Conservation (phyloP, 441 rosid genomes). For the Kokia cookei region DNA sequence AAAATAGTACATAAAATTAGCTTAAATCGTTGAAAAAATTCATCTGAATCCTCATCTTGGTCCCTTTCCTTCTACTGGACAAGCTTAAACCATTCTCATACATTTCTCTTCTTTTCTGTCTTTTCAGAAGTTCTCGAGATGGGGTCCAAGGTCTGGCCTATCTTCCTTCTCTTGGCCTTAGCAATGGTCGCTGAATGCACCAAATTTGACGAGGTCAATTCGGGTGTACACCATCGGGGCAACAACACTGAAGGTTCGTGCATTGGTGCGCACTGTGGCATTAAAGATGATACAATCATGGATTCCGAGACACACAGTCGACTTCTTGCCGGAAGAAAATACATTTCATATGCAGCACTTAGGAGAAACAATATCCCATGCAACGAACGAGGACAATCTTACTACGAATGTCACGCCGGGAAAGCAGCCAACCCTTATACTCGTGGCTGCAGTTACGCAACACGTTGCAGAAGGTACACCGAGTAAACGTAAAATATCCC, state of each 20-base stretch:
- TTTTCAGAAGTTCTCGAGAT: conserved; percentile 12
- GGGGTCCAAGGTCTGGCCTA: conserved; percentile 35
- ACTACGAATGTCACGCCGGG: conserved; percentile 43
- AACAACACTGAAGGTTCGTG: not conserved
- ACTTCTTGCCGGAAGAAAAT: conserved; percentile 23
- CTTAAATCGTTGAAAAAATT: too few relatives aligned
- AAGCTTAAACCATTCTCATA: too few relatives aligned
- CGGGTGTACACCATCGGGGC: conserved; percentile 19
- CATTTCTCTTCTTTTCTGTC: not conserved
- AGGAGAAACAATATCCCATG: conserved; percentile 37
- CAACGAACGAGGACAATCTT: conserved; percentile 46
- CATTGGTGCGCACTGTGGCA: not conserved
- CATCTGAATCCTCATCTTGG: too few relatives aligned
- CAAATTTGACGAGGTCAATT: conserved; percentile 7
- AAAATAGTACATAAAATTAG: too few relatives aligned
- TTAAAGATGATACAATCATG: conserved; percentile 22
- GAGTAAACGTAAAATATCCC: too few relatives aligned
- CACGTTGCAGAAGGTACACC: conserved; percentile 39
- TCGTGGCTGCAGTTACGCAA: conserved; percentile 50
- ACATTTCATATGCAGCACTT: conserved; percentile 43
- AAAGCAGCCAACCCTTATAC: conserved; percentile 48
- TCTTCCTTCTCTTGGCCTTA: conserved; percentile 37
- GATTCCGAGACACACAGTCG: conserved; percentile 38
- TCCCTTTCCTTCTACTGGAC: too few relatives aligned
- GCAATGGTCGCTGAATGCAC: conserved; percentile 23